A percentile compares a stretch with the other conserved stretches of the same genome.
Evolutionary conservation across 257 asterid genomes (phyloP).

Genomic region (Jacaranda mimosifolia): DNA sequence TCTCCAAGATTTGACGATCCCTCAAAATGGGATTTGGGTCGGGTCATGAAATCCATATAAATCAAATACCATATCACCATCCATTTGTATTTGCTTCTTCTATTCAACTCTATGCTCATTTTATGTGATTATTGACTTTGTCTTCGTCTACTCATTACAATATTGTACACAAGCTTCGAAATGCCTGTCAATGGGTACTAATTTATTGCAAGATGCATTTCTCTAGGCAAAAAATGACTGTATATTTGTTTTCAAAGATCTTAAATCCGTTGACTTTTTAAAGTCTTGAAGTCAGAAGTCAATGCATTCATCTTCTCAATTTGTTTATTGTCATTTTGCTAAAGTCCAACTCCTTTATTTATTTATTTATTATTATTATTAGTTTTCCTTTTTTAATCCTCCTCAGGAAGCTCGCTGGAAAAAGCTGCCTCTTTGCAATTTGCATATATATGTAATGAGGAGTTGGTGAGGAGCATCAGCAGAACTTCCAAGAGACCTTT

Average conservation of each 20-base stretch:
- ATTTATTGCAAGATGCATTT: slow-evolving; percentile 9
- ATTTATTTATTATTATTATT: not conserved
- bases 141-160: not conserved
- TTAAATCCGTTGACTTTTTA: slow-evolving; percentile 34
- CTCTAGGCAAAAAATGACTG: not conserved
- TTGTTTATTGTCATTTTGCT: slow-evolving; percentile 20
- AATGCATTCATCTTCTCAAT: slow-evolving; percentile 27
- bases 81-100: too few species aligned
- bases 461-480: slow-evolving; percentile 11
- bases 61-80: too few species aligned
- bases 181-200: not conserved
- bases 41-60: too few species aligned
- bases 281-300: not conserved
- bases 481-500: slow-evolving; percentile 7
- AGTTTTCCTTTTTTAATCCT: not conserved
- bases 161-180: not conserved
- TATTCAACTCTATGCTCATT: too few species aligned
- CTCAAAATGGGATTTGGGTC: too few species aligned
- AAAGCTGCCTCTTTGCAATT: not conserved
- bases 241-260: not conserved
- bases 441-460: not conserved
- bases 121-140: not conserved
- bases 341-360: slow-evolving; percentile 7
- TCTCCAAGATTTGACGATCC: too few species aligned
- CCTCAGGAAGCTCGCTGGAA: not conserved